Evolutionary conservation across 2,329 filamentous ascomycete genomes (phyloP).

Genomic region (Clonostachys rhizophaga): DNA sequence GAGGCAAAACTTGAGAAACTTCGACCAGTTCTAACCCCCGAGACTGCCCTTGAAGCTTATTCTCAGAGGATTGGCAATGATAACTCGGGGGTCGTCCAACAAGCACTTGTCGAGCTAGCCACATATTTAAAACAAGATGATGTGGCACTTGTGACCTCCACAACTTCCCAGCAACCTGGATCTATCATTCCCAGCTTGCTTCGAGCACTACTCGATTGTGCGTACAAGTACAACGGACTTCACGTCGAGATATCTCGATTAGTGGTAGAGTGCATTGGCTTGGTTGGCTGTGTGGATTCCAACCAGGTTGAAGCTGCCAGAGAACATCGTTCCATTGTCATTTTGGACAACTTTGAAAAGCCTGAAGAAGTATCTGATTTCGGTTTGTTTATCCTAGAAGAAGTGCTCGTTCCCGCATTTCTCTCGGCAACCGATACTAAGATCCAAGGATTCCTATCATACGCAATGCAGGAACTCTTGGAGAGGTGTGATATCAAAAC

Average conservation of each 20-base stretch:
- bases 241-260: conserved; percentile 65
- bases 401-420: conserved; percentile 88
- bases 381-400: conserved; percentile 76
- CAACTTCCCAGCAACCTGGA: conserved; percentile 80
- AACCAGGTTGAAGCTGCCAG: conserved; percentile 80
- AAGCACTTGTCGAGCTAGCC: conserved; percentile 73
- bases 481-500: conserved; percentile 69
- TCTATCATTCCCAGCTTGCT: conserved; percentile 66
- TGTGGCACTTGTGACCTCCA: conserved; percentile 71
- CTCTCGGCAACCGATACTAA: conserved; percentile 83
- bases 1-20: conserved; percentile 61
- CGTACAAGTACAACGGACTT: conserved; percentile 70
- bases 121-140: conserved; percentile 71
- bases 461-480: conserved; percentile 88
- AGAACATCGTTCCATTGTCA: conserved; percentile 77
- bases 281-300: conserved; percentile 87
- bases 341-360: conserved; percentile 80
- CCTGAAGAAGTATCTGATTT: conserved; percentile 80
- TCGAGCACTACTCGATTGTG: conserved; percentile 79
- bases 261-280: conserved; percentile 77
- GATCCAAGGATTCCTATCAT: conserved; percentile 87
- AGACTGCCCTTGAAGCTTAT: conserved; percentile 67
- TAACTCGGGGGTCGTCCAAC: conserved; percentile 78
- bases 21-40: conserved; percentile 41
- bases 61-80: conserved; percentile 74